Evolutionary conservation across 805 yeast genomes (phyloP), one percentile per base, ranked within the genome.

Genomic region (Nakazawaea ambrosiae): DNA sequence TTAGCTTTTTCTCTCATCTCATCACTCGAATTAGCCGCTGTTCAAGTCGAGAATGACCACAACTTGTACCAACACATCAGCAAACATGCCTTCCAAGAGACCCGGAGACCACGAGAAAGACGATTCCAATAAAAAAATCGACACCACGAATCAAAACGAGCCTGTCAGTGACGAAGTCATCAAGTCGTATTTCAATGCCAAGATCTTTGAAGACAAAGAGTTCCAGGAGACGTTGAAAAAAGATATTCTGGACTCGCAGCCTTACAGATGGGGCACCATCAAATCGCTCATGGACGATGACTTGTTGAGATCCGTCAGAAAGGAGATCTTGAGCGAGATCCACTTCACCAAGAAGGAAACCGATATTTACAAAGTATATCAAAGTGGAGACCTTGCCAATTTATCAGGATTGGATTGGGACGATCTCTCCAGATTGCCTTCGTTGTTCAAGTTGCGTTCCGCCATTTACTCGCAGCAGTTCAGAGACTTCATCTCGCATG

Each of bases 281-380:
- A 67, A 65, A 17, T 71, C 78, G 24, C 63, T 92, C 33, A 68
- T 92, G 28, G 75, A 89, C 53, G 95, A 90, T 46, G 73, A 77
- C 2, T 61, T 94, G 27, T 61, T 92, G 37, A 65, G 92, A 44
- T 70, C 73, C 22, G 97, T 94, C 2, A 72, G 97, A 34, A 74
- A 75, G 40, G 98, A 92, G 57, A 88, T 94, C 19, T 71, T 85
- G 46, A 61, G 68, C 2, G 82, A 88, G 51, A 81, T 92, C 44
- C 92, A 85, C 31, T 92, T 94, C 66, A 88, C 97, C 8, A 77
- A 80, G 49, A 92, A 94, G 58, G 99, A 94, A 58, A 92, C 99
- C 0, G 99, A 92, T 55, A 92, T 92, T 45, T 92, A 92, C 60
- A 89, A 86, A 57, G 95, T 90, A 22, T 78, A 61, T 62, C 97